phyloP scores from a whole-genome alignment of 140 eudicot genomes.

The Cichorium intybus region DNA sequence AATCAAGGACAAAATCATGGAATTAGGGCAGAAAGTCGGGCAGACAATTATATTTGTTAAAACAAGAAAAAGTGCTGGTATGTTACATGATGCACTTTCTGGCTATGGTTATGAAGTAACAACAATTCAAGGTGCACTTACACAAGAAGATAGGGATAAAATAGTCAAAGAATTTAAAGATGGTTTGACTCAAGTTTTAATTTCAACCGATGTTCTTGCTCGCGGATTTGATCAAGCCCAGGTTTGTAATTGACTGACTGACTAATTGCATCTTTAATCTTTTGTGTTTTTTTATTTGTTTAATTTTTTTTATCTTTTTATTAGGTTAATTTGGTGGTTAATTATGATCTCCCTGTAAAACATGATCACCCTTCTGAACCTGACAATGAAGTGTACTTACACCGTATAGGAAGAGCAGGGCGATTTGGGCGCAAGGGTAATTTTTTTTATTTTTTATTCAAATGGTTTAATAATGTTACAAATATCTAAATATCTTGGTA shows the following conservation, averaged over 20 bases:
- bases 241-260: slow-evolving; percentile 46
- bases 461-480: no score
- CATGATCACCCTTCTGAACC: slow-evolving; percentile 52
- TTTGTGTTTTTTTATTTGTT: background rate
- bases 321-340: slow-evolving; percentile 90
- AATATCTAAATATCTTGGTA: no score
- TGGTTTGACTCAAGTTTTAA: slow-evolving; percentile 82
- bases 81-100: slow-evolving; percentile 59
- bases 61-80: slow-evolving; percentile 56
- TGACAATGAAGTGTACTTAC: slow-evolving; percentile 83
- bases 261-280: background rate
- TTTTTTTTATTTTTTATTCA: background rate
- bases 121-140: slow-evolving; percentile 78
- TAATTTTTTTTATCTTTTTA: background rate
- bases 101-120: slow-evolving; percentile 76
- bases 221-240: slow-evolving; percentile 94
- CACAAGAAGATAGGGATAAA: slow-evolving; percentile 79
- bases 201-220: slow-evolving; percentile 90
- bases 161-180: slow-evolving; percentile 86
- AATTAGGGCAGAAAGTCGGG: slow-evolving; percentile 68
- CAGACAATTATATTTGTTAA: slow-evolving; percentile 86
- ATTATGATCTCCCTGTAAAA: slow-evolving; percentile 73
- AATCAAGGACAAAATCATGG: slow-evolving; percentile 74
- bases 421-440: slow-evolving; percentile 96
- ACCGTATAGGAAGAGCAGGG: slow-evolving; percentile 94